A percentile compares a stretch with the other conserved stretches of the same genome.
These are phyloP conservation scores for Xanthoconium stramineum DNA, from an alignment of 768 basidiomycete genomes.

Conservation along the genomic window DNA sequence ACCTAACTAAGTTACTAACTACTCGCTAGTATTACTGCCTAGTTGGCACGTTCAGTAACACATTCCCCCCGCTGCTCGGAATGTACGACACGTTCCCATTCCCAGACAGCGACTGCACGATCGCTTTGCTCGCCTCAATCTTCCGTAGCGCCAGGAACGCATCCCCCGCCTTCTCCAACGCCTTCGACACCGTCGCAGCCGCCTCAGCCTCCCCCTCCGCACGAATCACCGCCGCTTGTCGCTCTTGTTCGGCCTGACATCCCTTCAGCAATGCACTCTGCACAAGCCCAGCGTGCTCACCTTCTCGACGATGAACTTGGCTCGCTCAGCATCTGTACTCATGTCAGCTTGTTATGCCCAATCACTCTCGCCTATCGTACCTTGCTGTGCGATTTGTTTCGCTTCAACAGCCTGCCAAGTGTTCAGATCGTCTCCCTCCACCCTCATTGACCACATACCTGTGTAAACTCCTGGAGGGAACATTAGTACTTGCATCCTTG, in stretches of 20 bases:
- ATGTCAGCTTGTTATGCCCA: slow-evolving; percentile 12
- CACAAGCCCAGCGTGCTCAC: slow-evolving; percentile 37
- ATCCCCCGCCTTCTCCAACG: slow-evolving; percentile 92
- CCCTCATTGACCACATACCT: slow-evolving; percentile 34
- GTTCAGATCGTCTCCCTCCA: not conserved
- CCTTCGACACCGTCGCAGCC: slow-evolving; percentile 85
- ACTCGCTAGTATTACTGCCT: slow-evolving; percentile 17
- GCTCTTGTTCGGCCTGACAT: slow-evolving; percentile 92
- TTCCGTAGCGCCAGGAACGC: slow-evolving; percentile 93
- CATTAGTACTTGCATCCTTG: not conserved
- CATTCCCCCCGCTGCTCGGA: slow-evolving; percentile 74
- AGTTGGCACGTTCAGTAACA: slow-evolving; percentile 79
- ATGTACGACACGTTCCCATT: slow-evolving; percentile 90
- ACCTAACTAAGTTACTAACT: not conserved
- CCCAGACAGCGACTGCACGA: slow-evolving; percentile 75
- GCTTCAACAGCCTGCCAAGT: slow-evolving; percentile 84
- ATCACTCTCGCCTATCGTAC: slow-evolving; percentile 38
- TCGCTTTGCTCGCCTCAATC: slow-evolving; percentile 98
- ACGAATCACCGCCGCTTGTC: slow-evolving; percentile 95
- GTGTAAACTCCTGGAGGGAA: slow-evolving; percentile 73
- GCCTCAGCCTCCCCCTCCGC: slow-evolving; percentile 99
- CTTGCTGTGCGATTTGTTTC: slow-evolving; percentile 99
- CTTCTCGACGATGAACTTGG: slow-evolving; percentile 99
- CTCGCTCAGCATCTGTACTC: slow-evolving; percentile 86
- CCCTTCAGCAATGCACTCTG: slow-evolving; percentile 17